A percentile compares a stretch with the other conserved stretches of the same genome.
phyloP scores from a whole-genome alignment of 2,329 filamentous ascomycete species.

The Ascosphaera apis region DNA sequence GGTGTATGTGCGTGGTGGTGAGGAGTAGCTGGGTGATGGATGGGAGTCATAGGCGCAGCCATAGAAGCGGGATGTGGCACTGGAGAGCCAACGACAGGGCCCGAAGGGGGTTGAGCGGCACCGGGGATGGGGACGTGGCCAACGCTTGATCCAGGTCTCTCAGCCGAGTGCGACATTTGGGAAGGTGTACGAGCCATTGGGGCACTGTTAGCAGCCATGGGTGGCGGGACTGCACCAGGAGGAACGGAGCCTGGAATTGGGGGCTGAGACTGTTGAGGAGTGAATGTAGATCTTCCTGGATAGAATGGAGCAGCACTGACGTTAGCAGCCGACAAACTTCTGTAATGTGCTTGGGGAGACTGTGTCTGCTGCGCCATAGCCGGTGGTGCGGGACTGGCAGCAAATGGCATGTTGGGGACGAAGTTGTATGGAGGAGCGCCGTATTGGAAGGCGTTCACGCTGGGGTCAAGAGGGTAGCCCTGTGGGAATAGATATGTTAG shows the following conservation, averaged over 20 bases:
- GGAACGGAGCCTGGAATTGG: constrained; percentile 24
- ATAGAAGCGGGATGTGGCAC: constrained; percentile 17
- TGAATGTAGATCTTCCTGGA: constrained; percentile 21
- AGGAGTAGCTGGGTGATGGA: constrained; percentile 28
- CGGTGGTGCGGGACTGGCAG: constrained; percentile 6
- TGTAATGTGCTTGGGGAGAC: constrained; percentile 19
- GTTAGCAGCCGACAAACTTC: constrained; percentile 28
- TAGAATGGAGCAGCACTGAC: constrained; percentile 22
- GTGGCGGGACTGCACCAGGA: constrained; percentile 28
- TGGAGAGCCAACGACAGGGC: background rate
- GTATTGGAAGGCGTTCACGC: background rate
- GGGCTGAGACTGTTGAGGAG: constrained; percentile 25
- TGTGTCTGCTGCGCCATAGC: constrained; percentile 31
- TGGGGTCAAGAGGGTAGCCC: background rate
- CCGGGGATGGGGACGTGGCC: constrained; percentile 33
- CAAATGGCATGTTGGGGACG: background rate
- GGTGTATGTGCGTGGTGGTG: constrained; percentile 35
- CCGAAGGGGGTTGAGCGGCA: constrained; percentile 3
- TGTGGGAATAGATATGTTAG: background rate
- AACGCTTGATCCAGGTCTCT: constrained; percentile 37
- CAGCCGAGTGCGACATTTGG: constrained; percentile 44
- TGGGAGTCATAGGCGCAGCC: constrained; percentile 5
- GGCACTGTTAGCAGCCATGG: constrained; percentile 33
- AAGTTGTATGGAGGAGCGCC: background rate
- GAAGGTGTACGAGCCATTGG: constrained; percentile 67